Evolutionary conservation across 1,284 basidiomycete species (phyloP).

Genomic region (Irpex sp.): DNA sequence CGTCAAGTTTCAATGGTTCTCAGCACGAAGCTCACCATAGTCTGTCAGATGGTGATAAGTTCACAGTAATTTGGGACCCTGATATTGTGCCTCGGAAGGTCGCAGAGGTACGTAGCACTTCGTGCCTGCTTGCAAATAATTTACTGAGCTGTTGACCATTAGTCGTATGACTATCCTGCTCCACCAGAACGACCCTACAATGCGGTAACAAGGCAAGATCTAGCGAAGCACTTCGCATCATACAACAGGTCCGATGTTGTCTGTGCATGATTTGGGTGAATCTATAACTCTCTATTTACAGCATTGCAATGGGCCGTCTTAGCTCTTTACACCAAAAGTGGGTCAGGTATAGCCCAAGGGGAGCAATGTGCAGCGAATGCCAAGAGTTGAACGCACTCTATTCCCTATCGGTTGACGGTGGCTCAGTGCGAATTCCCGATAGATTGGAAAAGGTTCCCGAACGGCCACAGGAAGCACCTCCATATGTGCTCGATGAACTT

Average conservation of each 20-base stretch:
- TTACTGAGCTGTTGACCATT: neutral
- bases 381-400: slow-evolving; percentile 67
- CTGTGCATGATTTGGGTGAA: neutral
- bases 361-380: slow-evolving; percentile 59
- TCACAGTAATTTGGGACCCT: slow-evolving; percentile 65
- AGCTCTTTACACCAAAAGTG: slow-evolving; percentile 55
- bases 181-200: slow-evolving; percentile 47
- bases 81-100: slow-evolving; percentile 53
- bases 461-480: slow-evolving; percentile 24
- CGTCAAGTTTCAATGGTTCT: neutral
- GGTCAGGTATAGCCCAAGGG: slow-evolving; percentile 48
- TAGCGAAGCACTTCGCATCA: slow-evolving; percentile 58
- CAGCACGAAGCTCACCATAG: neutral
- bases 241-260: slow-evolving; percentile 48
- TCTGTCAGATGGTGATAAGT: slow-evolving; percentile 50
- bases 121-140: neutral
- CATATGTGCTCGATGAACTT: slow-evolving; percentile 51
- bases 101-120: slow-evolving; percentile 39
- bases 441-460: slow-evolving; percentile 43
- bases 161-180: slow-evolving; percentile 66
- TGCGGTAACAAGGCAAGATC: slow-evolving; percentile 47
- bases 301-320: slow-evolving; percentile 43
- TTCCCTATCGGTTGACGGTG: slow-evolving; percentile 65
- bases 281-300: neutral
- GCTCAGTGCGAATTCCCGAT: slow-evolving; percentile 53